Evolutionary conservation across 2,329 filamentous ascomycete genomes (phyloP).

Genomic region (Stenocarpella maydis): DNA sequence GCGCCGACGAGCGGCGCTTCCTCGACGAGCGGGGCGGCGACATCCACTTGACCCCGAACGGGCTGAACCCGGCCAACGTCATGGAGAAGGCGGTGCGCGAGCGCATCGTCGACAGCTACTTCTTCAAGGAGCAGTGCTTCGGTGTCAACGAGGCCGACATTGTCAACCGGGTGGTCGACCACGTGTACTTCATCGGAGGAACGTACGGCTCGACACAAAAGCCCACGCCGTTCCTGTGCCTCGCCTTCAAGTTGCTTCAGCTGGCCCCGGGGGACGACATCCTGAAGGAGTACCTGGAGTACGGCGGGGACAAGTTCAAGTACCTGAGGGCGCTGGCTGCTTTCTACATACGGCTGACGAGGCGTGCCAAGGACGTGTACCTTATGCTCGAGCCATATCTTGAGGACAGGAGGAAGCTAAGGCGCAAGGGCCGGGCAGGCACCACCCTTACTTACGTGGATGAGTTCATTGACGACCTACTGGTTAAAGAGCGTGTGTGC

Average conservation of each 20-base stretch:
- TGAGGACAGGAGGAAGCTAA: constrained; percentile 83
- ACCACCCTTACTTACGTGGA: constrained; percentile 84
- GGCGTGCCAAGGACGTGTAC: constrained; percentile 83
- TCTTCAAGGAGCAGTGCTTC: constrained; percentile 99
- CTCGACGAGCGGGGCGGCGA: constrained; percentile 90
- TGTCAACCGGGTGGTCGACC: constrained; percentile 87
- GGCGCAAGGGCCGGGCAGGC: constrained; percentile 76
- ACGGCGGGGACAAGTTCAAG: constrained; percentile 79
- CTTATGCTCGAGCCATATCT: constrained; percentile 81
- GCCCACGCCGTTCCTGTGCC: constrained; percentile 90
- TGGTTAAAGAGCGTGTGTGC: constrained; percentile 89
- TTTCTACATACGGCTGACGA: constrained; percentile 92
- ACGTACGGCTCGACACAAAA: constrained; percentile 86
- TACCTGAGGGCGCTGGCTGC: constrained; percentile 89
- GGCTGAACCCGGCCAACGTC: constrained; percentile 92
- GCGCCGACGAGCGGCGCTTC: constrained; percentile 81
- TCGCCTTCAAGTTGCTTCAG: constrained; percentile 94
- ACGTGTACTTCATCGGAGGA: constrained; percentile 84
- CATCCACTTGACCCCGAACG: constrained; percentile 79
- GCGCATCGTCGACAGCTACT: constrained; percentile 93
- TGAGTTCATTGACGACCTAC: constrained; percentile 90
- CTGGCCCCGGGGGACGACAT: constrained; percentile 82
- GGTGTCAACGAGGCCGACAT: constrained; percentile 86
- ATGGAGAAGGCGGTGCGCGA: constrained; percentile 96
- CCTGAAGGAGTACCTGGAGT: constrained; percentile 79